A percentile compares a stretch with the other conserved stretches of the same genome.
These are phyloP conservation scores for Cyphellophora attinorum DNA, from an alignment of 2,329 filamentous ascomycete species.

Conservation along the genomic window DNA sequence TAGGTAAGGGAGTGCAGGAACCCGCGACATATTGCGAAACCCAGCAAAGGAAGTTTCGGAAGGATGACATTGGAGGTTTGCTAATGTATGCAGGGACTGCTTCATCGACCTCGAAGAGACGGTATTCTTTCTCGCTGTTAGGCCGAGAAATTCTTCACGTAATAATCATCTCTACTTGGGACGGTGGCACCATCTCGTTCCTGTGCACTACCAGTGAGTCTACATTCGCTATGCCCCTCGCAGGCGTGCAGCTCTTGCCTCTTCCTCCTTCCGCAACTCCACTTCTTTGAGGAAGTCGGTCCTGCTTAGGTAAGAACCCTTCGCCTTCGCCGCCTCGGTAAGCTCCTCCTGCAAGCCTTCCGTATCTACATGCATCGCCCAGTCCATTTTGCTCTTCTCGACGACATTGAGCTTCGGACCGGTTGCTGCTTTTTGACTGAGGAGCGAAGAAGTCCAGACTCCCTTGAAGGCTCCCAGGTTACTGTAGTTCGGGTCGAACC, in stretches of 20 bases:
- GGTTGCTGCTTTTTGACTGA: constrained; percentile 19
- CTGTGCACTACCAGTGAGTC: too few relatives aligned
- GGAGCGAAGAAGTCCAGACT: constrained; percentile 17
- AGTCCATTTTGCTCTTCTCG: constrained; percentile 56
- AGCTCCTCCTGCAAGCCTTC: constrained; percentile 54
- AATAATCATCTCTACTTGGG: too few relatives aligned
- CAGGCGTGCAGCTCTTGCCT: constrained; percentile 42
- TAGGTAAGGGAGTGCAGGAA: too few relatives aligned
- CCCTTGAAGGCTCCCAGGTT: constrained; percentile 23
- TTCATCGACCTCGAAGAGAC: too few relatives aligned
- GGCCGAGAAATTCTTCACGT: too few relatives aligned
- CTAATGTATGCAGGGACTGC: too few relatives aligned
- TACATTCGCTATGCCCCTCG: not conserved
- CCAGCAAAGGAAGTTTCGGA: too few relatives aligned
- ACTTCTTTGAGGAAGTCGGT: constrained; percentile 55
- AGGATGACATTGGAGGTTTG: too few relatives aligned
- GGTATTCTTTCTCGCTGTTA: too few relatives aligned
- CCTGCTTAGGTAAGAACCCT: constrained; percentile 50
- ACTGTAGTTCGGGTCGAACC: constrained; percentile 34
- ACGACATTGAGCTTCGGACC: constrained; percentile 56
- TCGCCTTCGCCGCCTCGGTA: constrained; percentile 51
- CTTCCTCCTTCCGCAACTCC: constrained; percentile 46
- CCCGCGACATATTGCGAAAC: too few relatives aligned
- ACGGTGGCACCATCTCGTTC: too few relatives aligned
- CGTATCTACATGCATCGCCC: constrained; percentile 54